Evolutionary conservation across 2,329 filamentous ascomycete genomes (phyloP), one percentile per base, ranked within the genome.

Genomic region (Aspergillus candidus): DNA sequence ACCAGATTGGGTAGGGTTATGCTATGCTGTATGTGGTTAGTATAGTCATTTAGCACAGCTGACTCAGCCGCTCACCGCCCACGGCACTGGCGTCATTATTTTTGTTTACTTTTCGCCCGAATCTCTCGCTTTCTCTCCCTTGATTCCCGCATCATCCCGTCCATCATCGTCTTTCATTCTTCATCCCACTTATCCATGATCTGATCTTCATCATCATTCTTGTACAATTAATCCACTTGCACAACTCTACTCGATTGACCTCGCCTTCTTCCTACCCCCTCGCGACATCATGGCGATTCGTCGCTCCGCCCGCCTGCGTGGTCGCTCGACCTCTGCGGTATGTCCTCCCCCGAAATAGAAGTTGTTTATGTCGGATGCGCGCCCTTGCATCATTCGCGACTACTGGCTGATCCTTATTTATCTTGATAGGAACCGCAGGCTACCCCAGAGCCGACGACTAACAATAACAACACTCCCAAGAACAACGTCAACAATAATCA

Each of bases 51-150:
- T 22, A 22, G 6, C 18, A 72, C 43, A 75, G 71, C 47, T 77
- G 73, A 27, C 22, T 27, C 22, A 27, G 64, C 75, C 78, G 57
- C 59, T 69, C 15, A 40, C 75, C 12, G 69, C 73, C 33, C 75
- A 77, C 47, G 60, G 71, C 14, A 72, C 70, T 1, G 70, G 67
- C 0, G 57, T 75, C 6, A 60, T 63, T 7, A 63, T 61, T 3
- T 77, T 77, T 44, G 48, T 72, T 77, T 2, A 73, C 78, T 44
- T 55, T 77, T 34, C 63, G 73, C 5, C 56, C 61, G 15, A 63
- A 57, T 4, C 46, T 15, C 11, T 33, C 13, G 33, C 27, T 17
- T 13, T 34, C 32, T n/a, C n/a, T 41, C 18, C 34, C 18, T 40
- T 36, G 35, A 40, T 32, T 38, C 42, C 37, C 39, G 41, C 40